phyloP scores from a whole-genome alignment of 768 basidiomycete species.

The Phanerochaete carnosa region DNA sequence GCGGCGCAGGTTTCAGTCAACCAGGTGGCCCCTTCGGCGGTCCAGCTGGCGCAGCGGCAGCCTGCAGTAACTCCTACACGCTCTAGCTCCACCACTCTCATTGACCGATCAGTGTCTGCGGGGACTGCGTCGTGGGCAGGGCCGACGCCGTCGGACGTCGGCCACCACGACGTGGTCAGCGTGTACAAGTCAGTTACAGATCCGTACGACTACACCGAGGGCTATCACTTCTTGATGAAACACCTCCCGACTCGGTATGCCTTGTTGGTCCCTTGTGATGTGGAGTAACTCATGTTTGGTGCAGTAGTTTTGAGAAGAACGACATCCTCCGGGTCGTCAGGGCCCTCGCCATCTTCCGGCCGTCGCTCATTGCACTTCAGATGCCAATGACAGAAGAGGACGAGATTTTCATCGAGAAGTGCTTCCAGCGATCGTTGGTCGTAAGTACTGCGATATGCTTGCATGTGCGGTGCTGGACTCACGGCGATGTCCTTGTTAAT shows the following conservation, averaged over 20 bases:
- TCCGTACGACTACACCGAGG: slow-evolving; percentile 94
- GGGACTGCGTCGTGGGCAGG: slow-evolving; percentile 16
- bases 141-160: slow-evolving; percentile 10
- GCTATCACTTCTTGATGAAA: slow-evolving; percentile 96
- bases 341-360: slow-evolving; percentile 90
- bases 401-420: slow-evolving; percentile 94
- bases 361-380: slow-evolving; percentile 96
- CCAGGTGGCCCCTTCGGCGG: not conserved
- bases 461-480: slow-evolving; percentile 2
- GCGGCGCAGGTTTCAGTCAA: not conserved
- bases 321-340: slow-evolving; percentile 93
- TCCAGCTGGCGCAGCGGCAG: slow-evolving; percentile 1
- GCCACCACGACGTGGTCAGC: slow-evolving; percentile 33
- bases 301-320: slow-evolving; percentile 81
- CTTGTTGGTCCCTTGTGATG: slow-evolving; percentile 20
- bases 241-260: slow-evolving; percentile 76
- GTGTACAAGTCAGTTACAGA: slow-evolving; percentile 62
- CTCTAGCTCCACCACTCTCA: slow-evolving; percentile 11
- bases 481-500: not conserved
- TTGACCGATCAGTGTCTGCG: slow-evolving; percentile 9
- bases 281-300: not conserved
- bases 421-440: slow-evolving; percentile 89
- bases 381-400: slow-evolving; percentile 97
- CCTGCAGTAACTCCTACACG: slow-evolving; percentile 3
- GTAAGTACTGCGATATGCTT: slow-evolving; percentile 38